phyloP scores from a whole-genome alignment of 164 flowering plant genomes.

The Berberis vulgaris region DNA sequence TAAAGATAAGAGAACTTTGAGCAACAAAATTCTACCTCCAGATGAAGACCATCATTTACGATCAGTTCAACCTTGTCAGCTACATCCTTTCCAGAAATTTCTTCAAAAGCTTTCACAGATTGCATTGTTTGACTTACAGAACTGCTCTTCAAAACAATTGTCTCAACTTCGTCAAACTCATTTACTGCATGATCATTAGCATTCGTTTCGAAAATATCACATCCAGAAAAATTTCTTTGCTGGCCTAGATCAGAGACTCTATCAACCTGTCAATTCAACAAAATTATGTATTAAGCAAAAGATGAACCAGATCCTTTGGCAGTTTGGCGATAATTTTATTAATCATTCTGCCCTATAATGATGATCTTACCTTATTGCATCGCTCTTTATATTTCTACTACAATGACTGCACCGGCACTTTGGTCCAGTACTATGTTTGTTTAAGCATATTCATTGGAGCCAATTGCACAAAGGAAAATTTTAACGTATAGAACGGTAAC shows the following conservation, averaged over 20 bases:
- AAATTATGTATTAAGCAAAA: background rate
- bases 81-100: constrained; percentile 5
- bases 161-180: constrained; percentile 10
- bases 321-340: background rate
- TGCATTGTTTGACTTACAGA: constrained; percentile 8
- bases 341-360: no score
- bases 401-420: no score
- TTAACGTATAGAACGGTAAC: no score
- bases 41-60: constrained; percentile 10
- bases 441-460: no score
- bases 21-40: constrained; percentile 15
- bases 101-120: constrained; percentile 9
- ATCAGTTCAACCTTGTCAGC: constrained; percentile 10
- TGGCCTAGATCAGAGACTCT: constrained; percentile 32
- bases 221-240: constrained; percentile 4
- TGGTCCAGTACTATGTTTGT: no score
- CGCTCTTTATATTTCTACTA: no score
- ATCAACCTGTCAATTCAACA: constrained; percentile 49
- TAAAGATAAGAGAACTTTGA: background rate
- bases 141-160: constrained; percentile 4
- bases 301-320: background rate
- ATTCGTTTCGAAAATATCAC: constrained; percentile 3
- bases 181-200: constrained; percentile 1
- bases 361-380: no score
- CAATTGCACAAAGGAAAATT: no score